These are phyloP conservation scores for Yamadazyma friedrichii DNA, from an alignment of 1,139 yeast species.

Conservation along the genomic window DNA sequence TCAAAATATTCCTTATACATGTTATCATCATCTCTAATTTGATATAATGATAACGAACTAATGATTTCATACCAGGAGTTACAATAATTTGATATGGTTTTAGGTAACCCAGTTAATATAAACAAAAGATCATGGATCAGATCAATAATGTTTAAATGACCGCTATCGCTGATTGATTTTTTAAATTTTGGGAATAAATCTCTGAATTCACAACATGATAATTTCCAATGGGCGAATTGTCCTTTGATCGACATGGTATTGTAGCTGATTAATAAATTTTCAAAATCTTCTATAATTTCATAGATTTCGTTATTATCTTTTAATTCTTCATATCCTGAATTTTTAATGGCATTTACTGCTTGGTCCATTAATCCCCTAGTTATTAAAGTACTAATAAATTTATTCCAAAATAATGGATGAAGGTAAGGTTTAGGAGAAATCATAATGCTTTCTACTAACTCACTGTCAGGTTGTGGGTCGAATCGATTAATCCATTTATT, in stretches of 20 bases:
- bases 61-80: constrained; percentile 72
- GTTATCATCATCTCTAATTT: constrained; percentile 46
- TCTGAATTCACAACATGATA: constrained; percentile 48
- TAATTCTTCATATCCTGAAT: constrained; percentile 41
- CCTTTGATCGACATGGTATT: constrained; percentile 40
- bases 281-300: constrained; percentile 49
- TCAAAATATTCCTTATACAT: constrained; percentile 35
- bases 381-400: constrained; percentile 53
- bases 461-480: constrained; percentile 58
- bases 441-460: constrained; percentile 45
- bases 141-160: constrained; percentile 25
- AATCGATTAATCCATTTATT: constrained; percentile 66
- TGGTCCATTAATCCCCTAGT: constrained; percentile 63
- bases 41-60: constrained; percentile 59
- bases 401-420: constrained; percentile 64
- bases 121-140: constrained; percentile 45
- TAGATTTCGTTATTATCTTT: constrained; percentile 27
- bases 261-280: constrained; percentile 37
- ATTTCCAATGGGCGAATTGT: constrained; percentile 51
- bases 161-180: constrained; percentile 19
- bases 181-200: constrained; percentile 34
- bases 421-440: constrained; percentile 47
- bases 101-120: constrained; percentile 53
- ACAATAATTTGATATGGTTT: constrained; percentile 47
- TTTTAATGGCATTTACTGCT: constrained; percentile 48